Evolutionary conservation across 345 rosid species (phyloP), one percentile per base, ranked within the genome.

Genomic region (Litchi chinensis): DNA sequence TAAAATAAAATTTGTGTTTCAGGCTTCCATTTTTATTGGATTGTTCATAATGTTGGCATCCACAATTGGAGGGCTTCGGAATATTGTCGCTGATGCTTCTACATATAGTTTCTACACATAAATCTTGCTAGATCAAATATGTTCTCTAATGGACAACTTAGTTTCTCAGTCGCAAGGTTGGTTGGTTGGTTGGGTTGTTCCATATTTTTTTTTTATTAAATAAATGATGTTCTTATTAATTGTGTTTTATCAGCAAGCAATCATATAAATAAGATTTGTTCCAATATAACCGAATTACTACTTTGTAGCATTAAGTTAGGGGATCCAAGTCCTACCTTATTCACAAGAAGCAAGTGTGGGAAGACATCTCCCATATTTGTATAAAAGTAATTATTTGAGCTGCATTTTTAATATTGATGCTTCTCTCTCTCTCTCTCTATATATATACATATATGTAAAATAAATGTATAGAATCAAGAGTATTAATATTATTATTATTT

Each of bases 51-150:
- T 96, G 97, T 5, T 89, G 79, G 98, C 97, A 40, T 96, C 99
- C 16, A 93, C 99, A 1, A 86, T 96, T 43, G 99, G 99, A 46
- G 99, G 98, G 39, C 80, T 96, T 21, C 86, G 98, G 83, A 93
- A 92, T 88, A 96, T 96, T 50, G 73, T 92, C 12, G 60, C 86
- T 0, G 98, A 96, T 85, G 87, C 99, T 73, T 90, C 95, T 46
- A 89, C 96, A 8, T 96, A 91, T 75, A 87, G 85, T 32, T 96
- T 96, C 87, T 96, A 96, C 71, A 79, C 94, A 54, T 96, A 74
- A 80, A 1, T 68, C 43, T 40, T 66, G 21, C 6, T 68, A 21
- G 44, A 70, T 37, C 8, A 68, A 5, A 10, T 12, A 24, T 79
- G 50, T 13, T 56, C 32, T 50, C 39, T 19, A 46, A 50, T 16